Conservation (phyloP, 345 rosid genomes). For the Dipteronia sinensis region DNA sequence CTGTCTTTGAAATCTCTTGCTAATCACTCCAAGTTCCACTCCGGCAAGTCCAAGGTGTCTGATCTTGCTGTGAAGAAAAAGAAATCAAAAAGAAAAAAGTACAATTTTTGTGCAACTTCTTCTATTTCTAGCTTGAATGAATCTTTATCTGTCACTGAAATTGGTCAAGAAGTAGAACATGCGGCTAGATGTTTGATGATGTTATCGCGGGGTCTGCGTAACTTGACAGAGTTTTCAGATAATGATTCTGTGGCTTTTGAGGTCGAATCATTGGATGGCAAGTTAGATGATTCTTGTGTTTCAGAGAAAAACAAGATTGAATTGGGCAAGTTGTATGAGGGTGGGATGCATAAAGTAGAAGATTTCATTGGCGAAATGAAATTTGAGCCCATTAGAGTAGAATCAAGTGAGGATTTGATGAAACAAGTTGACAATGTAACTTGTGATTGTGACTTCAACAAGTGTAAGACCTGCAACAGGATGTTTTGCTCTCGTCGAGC, state of each 20-base stretch:
- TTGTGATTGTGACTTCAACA: slow-evolving; percentile 29
- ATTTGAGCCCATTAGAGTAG: slow-evolving; percentile 10
- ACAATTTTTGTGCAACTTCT: slow-evolving; percentile 37
- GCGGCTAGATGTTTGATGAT: slow-evolving; percentile 58
- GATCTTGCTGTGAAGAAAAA: slow-evolving; percentile 37
- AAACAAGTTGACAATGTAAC: slow-evolving; percentile 5
- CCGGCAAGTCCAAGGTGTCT: slow-evolving; percentile 16
- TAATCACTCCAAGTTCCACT: slow-evolving; percentile 39
- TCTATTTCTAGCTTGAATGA: slow-evolving; percentile 46
- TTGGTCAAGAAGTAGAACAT: slow-evolving; percentile 47
- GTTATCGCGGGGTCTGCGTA: slow-evolving; percentile 49
- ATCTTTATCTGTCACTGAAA: slow-evolving; percentile 35
- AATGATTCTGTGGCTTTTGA: slow-evolving; percentile 21
- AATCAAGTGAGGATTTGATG: slow-evolving; percentile 22
- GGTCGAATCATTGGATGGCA: slow-evolving; percentile 13
- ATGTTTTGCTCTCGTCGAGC: slow-evolving; percentile 51
- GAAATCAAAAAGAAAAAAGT: slow-evolving; percentile 58
- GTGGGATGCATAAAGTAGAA: slow-evolving; percentile 19
- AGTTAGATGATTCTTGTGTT: slow-evolving; percentile 19
- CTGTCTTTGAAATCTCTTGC: slow-evolving; percentile 35
- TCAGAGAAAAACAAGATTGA: slow-evolving; percentile 22
- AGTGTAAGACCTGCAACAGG: slow-evolving; percentile 57
- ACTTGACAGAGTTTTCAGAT: slow-evolving; percentile 28
- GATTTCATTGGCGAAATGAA: slow-evolving; percentile 4
- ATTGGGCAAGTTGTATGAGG: slow-evolving; percentile 8